Evolutionary conservation across 2,329 filamentous ascomycete genomes (phyloP).

Genomic region (Pseudofabraea citricarpa): DNA sequence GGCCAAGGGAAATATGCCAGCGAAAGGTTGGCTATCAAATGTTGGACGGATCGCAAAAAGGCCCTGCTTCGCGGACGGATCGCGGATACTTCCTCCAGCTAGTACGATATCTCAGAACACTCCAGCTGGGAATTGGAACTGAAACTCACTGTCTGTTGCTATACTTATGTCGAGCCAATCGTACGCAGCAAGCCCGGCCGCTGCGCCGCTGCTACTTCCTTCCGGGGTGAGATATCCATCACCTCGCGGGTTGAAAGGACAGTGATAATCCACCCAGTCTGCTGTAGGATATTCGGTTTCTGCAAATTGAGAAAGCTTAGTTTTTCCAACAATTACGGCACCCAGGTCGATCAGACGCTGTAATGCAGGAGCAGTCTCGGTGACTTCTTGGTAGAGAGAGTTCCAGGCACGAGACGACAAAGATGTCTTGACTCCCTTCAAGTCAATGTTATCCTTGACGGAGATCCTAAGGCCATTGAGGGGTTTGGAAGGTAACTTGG

Average conservation of each 20-base stretch:
- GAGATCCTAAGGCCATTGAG: not conserved
- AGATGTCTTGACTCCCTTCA: not conserved
- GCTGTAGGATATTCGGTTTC: not conserved
- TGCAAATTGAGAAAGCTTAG: not conserved
- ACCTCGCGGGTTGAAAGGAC: slow-evolving; percentile 31
- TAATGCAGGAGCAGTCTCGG: not conserved
- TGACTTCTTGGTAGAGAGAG: not conserved
- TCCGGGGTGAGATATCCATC: slow-evolving; percentile 39
- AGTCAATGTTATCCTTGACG: not conserved
- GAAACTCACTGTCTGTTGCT: slow-evolving; percentile 32
- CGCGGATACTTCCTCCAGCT: not conserved
- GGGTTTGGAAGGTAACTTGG: not conserved
- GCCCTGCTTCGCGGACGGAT: not conserved
- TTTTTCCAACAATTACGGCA: not conserved
- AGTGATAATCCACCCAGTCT: slow-evolving; percentile 10
- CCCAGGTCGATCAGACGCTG: not conserved
- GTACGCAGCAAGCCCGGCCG: slow-evolving; percentile 35
- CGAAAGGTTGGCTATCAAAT: too few relatives aligned
- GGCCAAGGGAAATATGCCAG: too few relatives aligned
- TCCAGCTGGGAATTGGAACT: not conserved
- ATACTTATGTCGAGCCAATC: slow-evolving; percentile 41
- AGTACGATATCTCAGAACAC: not conserved
- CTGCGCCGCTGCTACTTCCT: slow-evolving; percentile 38
- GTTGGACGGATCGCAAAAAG: not conserved
- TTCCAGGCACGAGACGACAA: not conserved